These are phyloP conservation scores for Globisporangium cederbergense DNA, from an alignment of 352 stramenopile species.

Conservation along the genomic window DNA sequence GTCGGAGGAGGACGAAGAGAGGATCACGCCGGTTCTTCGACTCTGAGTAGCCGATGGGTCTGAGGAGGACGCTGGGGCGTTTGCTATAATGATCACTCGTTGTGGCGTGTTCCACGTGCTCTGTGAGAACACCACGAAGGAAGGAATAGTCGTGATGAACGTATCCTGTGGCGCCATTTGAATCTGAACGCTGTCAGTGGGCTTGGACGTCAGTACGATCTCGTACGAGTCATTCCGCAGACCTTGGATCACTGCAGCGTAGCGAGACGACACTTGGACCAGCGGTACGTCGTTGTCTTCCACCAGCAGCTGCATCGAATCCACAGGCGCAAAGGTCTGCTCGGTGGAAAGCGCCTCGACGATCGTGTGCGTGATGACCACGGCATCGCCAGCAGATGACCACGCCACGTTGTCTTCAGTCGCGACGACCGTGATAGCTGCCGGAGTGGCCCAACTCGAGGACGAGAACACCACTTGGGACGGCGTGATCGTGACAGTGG, in stretches of 20 bases:
- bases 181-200: slow-evolving; percentile 33
- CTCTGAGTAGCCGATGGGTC: background rate
- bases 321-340: slow-evolving; percentile 29
- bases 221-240: slow-evolving; percentile 52
- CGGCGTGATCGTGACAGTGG: slow-evolving; percentile 27
- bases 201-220: slow-evolving; percentile 41
- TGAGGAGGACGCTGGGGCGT: background rate
- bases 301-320: slow-evolving; percentile 35
- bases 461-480: slow-evolving; percentile 31
- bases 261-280: slow-evolving; percentile 47
- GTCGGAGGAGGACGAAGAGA: slow-evolving; percentile 38
- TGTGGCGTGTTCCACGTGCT: slow-evolving; percentile 35
- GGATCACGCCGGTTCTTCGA: slow-evolving; percentile 20
- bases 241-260: slow-evolving; percentile 39
- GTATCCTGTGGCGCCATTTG: slow-evolving; percentile 22
- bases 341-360: slow-evolving; percentile 23
- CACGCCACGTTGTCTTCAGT: slow-evolving; percentile 26
- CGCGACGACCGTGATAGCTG: slow-evolving; percentile 26
- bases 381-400: slow-evolving; percentile 11
- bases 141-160: slow-evolving; percentile 4
- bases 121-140: slow-evolving; percentile 38
- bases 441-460: slow-evolving; percentile 39
- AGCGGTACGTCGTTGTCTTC: slow-evolving; percentile 52
- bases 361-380: slow-evolving; percentile 37
- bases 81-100: slow-evolving; percentile 25